Percentiles rank a stretch among this genome's conserved stretches.
Conservation (phyloP, 176 grass and related monocot genomes). For the Canna indica region DNA sequence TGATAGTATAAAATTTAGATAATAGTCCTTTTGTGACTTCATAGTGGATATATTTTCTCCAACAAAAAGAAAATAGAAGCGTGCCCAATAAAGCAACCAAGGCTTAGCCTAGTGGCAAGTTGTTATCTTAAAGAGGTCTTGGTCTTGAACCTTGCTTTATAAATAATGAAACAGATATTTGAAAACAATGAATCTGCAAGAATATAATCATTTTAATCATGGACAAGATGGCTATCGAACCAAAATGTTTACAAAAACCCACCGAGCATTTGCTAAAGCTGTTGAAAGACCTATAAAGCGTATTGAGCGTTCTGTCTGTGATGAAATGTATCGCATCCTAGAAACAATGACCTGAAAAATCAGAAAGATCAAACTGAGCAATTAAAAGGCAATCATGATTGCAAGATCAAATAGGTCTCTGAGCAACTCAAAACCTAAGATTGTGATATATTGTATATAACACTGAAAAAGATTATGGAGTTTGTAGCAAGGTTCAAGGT, state of each 20-base stretch:
- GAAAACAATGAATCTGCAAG: not conserved
- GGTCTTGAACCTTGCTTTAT: no score
- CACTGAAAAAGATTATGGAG: not conserved
- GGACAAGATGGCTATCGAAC: not conserved
- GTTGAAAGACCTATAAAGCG: conserved; percentile 95
- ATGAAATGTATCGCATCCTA: conserved; percentile 98
- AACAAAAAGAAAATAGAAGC: no score
- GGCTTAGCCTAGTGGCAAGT: no score
- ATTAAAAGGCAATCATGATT: not conserved
- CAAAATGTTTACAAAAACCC: conserved; percentile 8
- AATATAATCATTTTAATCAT: not conserved
- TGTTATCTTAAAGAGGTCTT: no score
- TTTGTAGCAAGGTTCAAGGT: no score
- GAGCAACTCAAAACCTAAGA: not conserved
- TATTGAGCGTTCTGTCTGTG: conserved; percentile 73
- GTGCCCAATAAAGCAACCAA: no score
- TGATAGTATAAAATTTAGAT: no score
- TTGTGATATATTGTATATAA: no score
- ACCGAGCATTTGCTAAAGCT: conserved; percentile 92
- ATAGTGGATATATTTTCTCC: no score
- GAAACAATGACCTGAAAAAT: conserved; percentile 88
- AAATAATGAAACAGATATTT: no score
- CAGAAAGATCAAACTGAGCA: not conserved
- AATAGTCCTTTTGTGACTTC: no score
- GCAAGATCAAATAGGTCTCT: not conserved